Percentiles rank a stretch among this genome's conserved stretches.
Evolutionary conservation across 2,329 filamentous ascomycete species (phyloP).

Genomic region (Daldinia sp.): DNA sequence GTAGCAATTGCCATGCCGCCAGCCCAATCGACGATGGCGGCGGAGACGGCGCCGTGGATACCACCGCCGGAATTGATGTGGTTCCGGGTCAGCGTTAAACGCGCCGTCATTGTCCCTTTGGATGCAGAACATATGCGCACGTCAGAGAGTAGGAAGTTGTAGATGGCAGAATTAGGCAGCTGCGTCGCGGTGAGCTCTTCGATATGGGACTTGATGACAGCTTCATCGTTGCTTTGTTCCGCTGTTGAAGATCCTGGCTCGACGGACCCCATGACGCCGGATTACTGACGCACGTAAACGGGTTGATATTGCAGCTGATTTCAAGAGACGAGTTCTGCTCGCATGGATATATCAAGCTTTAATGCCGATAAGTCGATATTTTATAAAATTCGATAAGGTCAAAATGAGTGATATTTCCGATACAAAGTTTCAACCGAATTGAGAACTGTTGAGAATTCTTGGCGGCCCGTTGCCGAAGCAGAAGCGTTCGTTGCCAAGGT

Average conservation of each 20-base stretch:
- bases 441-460: not conserved
- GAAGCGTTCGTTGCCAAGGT: not conserved
- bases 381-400: not conserved
- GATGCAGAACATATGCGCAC: slow-evolving; percentile 55
- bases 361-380: not conserved
- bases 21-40: slow-evolving; percentile 75
- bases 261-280: slow-evolving; percentile 19
- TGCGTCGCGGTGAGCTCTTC: slow-evolving; percentile 43
- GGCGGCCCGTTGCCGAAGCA: not conserved
- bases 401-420: not conserved
- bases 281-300: no score
- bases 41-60: slow-evolving; percentile 76
- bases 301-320: not conserved
- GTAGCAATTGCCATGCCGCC: slow-evolving; percentile 76
- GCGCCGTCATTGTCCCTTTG: slow-evolving; percentile 58
- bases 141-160: slow-evolving; percentile 59
- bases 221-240: slow-evolving; percentile 29
- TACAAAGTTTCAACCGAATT: not conserved
- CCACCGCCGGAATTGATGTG: slow-evolving; percentile 74
- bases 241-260: not conserved
- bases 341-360: not conserved
- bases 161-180: slow-evolving; percentile 59
- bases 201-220: slow-evolving; percentile 43
- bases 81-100: slow-evolving; percentile 56
- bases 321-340: not conserved